Base-by-base conservation (phyloP, 345 rosid species). In the Cochlearia excelsa region DNA sequence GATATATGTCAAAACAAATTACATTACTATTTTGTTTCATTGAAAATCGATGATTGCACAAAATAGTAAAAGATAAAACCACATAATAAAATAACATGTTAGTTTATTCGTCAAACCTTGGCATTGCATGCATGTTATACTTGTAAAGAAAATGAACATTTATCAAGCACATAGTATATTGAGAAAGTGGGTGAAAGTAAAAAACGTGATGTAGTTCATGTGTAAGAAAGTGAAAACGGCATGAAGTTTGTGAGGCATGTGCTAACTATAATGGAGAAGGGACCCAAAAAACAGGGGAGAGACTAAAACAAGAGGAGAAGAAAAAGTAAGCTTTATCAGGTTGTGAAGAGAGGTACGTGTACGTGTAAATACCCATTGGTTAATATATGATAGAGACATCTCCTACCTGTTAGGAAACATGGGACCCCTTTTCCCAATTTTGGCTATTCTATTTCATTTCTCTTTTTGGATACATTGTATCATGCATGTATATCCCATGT, bases 401-500 rank as follows among this genome's bases (percentile, higher is more conserved):
- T 70, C 70, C 75, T 70, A 30, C 54, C 65, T 58, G 38, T 30
- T 70, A 64, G 69, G 70, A 70, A 16, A 63, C 61, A 70, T 57
- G 68, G 69, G 63, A 42, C 63, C 70, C 63, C 70, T 3, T 63
- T 44, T 51, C 40, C 74, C 55, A 50, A 7, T 51, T 63, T 62
- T 34, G 68, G 31, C 1, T 35, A 46, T 56, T 49, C 50, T 42
- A 3, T 41, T 11, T 55, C 23, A 48, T 69, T 43, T 62, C 63
- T 69, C 58, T 62, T 62, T 69, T 62, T 10, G 58, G 63, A 45
- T 53, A 60, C 44, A 38, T 6, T 44, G 2, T 23, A 16, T 46
- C 38, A 47, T 9, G 0, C 29, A 47, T 55, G 1, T 39, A 6
- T 38, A 6, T 28, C 37, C 29, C 35, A 54, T 34, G 51, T 31